A percentile compares a stretch with the other conserved stretches of the same genome.
These are phyloP conservation scores for Agapanthus africanus DNA, from an alignment of 106 monocot genomes.

Conservation along the genomic window DNA sequence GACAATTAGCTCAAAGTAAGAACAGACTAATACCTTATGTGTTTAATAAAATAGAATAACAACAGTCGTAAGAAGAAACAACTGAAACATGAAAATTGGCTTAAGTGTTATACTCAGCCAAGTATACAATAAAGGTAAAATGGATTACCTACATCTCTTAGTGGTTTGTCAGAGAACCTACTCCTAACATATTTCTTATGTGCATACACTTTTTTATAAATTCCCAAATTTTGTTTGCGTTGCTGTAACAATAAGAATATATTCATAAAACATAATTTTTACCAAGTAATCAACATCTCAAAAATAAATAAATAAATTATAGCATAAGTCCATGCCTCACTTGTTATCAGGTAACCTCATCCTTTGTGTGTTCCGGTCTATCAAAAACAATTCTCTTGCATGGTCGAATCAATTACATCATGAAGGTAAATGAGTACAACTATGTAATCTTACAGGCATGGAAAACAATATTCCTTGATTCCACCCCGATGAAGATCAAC, in stretches of 20 bases:
- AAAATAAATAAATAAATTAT: not conserved
- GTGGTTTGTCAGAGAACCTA: conserved; percentile 59
- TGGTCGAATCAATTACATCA: conserved; percentile 13
- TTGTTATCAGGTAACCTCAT: conserved; percentile 64
- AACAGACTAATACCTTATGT: too few species aligned
- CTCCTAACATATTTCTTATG: conserved; percentile 73
- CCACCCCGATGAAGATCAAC: conserved; percentile 77
- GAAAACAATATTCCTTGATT: conserved; percentile 36
- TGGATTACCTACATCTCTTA: conserved; percentile 50
- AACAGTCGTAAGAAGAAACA: too few species aligned
- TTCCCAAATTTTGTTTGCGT: conserved; percentile 75
- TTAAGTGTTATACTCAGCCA: too few species aligned
- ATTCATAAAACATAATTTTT: too few species aligned
- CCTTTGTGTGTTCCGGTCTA: conserved; percentile 35
- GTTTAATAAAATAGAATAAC: too few species aligned
- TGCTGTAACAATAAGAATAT: conserved; percentile 74
- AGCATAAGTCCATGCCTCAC: conserved; percentile 11
- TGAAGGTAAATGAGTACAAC: not conserved
- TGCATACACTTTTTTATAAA: conserved; percentile 87
- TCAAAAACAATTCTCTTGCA: conserved; percentile 50
- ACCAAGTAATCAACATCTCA: too few species aligned
- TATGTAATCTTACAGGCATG: not conserved
- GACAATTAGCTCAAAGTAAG: not conserved
- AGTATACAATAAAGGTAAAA: too few species aligned
- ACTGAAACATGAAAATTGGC: too few species aligned